Conservation (phyloP, 163 green algal genomes). For the Scenedesmus sp. region DNA sequence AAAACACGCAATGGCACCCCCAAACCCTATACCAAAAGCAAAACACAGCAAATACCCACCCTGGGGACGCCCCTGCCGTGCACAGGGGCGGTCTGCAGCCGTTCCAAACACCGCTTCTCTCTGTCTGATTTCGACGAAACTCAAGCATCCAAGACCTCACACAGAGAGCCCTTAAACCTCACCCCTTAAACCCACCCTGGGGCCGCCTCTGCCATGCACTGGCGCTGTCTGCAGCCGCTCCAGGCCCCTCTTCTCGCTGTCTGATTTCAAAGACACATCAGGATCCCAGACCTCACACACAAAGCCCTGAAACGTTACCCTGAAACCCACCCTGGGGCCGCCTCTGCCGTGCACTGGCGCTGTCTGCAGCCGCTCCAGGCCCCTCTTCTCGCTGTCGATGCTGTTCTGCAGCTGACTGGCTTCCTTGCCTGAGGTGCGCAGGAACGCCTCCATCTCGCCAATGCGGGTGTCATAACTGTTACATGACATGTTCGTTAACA, state of each 20-base stretch:
- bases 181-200: not conserved
- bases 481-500: not conserved
- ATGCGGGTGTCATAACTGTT: slow-evolving; percentile 25
- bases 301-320: no score
- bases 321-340: not conserved
- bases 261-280: not conserved
- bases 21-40: no score
- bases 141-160: no score
- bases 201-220: not conserved
- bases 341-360: not conserved
- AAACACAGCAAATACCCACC: no score
- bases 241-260: not conserved
- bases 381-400: not conserved
- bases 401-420: not conserved
- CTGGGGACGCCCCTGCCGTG: no score
- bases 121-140: not conserved
- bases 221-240: not conserved
- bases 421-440: not conserved
- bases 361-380: not conserved
- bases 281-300: no score
- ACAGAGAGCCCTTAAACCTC: no score
- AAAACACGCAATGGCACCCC: no score
- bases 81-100: not conserved
- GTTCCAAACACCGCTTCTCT: not conserved
- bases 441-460: slow-evolving; percentile 16